These are phyloP conservation scores for Camptophora hylomeconis DNA, from an alignment of 2,329 filamentous ascomycete genomes.

Conservation along the genomic window DNA sequence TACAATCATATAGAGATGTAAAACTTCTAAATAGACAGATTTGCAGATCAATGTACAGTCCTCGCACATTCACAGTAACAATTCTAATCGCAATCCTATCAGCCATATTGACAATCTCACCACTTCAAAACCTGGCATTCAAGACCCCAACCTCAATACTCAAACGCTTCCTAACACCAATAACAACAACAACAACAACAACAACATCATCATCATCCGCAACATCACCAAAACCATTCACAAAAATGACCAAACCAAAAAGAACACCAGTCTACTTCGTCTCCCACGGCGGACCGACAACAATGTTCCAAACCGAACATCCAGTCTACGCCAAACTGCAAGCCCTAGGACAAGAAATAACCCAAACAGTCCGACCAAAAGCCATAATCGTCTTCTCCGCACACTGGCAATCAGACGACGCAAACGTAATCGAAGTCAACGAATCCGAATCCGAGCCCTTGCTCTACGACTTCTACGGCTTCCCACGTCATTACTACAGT, in stretches of 20 bases:
- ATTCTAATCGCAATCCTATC: too few species aligned
- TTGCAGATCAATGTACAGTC: too few species aligned
- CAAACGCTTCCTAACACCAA: too few species aligned
- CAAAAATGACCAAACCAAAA: conserved; percentile 15
- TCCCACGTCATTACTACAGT: conserved; percentile 56
- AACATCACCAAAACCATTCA: background rate
- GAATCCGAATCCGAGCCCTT: conserved; percentile 49
- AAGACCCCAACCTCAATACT: too few species aligned
- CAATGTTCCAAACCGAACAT: conserved; percentile 57
- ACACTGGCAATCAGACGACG: conserved; percentile 52
- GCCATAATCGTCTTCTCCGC: conserved; percentile 66
- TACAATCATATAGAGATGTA: too few species aligned
- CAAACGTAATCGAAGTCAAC: conserved; percentile 50
- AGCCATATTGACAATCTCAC: too few species aligned
- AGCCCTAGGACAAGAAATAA: conserved; percentile 56
- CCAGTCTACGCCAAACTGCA: conserved; percentile 54
- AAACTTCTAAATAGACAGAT: too few species aligned
- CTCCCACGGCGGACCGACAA: conserved; percentile 42
- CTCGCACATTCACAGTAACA: too few species aligned
- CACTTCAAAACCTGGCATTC: too few species aligned
- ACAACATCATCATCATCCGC: conserved; percentile 1
- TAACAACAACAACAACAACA: background rate
- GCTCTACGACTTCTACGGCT: conserved; percentile 66
- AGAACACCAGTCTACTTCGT: conserved; percentile 41
- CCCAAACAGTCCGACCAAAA: conserved; percentile 53